These are phyloP conservation scores for Isoetes taiwanensis DNA, from an alignment of 75 land plant species.

Conservation along the genomic window DNA sequence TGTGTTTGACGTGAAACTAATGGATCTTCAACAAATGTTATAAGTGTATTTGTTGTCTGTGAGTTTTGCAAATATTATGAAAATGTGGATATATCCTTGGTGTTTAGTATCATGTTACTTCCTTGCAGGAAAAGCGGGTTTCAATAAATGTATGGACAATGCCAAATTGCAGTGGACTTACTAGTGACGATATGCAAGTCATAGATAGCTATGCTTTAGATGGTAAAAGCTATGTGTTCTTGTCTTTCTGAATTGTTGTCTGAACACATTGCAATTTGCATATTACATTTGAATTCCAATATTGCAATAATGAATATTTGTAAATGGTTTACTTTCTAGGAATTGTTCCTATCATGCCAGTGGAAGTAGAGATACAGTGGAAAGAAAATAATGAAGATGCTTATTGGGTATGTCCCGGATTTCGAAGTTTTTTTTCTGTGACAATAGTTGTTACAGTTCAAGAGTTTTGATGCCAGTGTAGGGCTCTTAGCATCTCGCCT, in stretches of 20 bases:
- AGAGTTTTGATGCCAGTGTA: slow-evolving; percentile 20
- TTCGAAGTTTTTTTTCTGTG: not conserved
- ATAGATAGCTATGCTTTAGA: slow-evolving; percentile 17
- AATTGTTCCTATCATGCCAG: slow-evolving; percentile 18
- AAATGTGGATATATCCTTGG: not conserved
- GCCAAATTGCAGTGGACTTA: slow-evolving; percentile 47
- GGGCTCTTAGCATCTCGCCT: slow-evolving; percentile 42
- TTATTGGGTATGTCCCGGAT: slow-evolving; percentile 51
- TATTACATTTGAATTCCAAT: no score
- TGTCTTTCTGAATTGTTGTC: not conserved
- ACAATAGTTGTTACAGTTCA: not conserved
- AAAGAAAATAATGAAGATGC: slow-evolving; percentile 69
- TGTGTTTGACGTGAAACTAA: no score
- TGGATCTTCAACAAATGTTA: no score
- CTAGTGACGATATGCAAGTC: slow-evolving; percentile 34
- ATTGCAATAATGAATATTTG: no score
- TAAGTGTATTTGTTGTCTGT: no score
- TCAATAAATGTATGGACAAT: slow-evolving; percentile 71
- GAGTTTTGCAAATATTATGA: no score
- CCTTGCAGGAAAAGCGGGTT: slow-evolving; percentile 50
- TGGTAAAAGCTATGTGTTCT: not conserved
- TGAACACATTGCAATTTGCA: not conserved
- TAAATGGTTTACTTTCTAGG: slow-evolving; percentile 7
- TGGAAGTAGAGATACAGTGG: slow-evolving; percentile 66
- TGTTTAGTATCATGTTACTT: not conserved